phyloP scores from a whole-genome alignment of 2,329 filamentous ascomycete species.

The Colletotrichum tropicicola region DNA sequence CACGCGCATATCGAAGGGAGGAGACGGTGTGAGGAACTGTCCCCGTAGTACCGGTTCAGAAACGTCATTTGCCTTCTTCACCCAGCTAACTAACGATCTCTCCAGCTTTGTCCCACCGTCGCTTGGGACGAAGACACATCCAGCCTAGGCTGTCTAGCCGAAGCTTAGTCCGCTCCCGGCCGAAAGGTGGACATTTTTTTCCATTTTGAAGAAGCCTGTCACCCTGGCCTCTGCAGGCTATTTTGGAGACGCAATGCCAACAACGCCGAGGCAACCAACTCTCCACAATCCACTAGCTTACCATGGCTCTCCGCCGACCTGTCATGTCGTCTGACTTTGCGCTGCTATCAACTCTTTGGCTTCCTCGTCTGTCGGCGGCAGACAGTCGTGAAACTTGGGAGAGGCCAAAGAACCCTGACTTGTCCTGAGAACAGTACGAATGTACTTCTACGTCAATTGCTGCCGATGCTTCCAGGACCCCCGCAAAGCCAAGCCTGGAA shows the following conservation, averaged over 20 bases:
- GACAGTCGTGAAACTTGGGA: too few relatives aligned
- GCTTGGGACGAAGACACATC: slow-evolving; percentile 13
- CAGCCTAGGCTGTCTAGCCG: not conserved
- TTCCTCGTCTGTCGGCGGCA: too few relatives aligned
- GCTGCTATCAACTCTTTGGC: too few relatives aligned
- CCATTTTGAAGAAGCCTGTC: not conserved
- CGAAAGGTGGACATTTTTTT: not conserved
- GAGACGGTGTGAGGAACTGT: slow-evolving; percentile 7
- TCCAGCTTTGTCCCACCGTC: slow-evolving; percentile 13
- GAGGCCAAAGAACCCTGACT: too few relatives aligned
- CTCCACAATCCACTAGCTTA: too few relatives aligned
- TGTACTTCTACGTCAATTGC: not conserved
- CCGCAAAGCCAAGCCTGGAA: slow-evolving; percentile 21
- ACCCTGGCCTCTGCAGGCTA: not conserved
- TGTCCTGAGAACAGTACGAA: not conserved
- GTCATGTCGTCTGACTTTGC: too few relatives aligned
- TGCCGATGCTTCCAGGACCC: slow-evolving; percentile 26
- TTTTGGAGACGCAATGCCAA: too few relatives aligned
- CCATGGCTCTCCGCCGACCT: too few relatives aligned
- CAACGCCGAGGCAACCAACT: too few relatives aligned
- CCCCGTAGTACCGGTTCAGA: slow-evolving; percentile 3
- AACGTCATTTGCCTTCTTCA: not conserved
- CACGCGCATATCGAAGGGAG: slow-evolving; percentile 10
- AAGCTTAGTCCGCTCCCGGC: slow-evolving; percentile 4
- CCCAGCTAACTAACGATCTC: not conserved